A percentile compares a stretch with the other conserved stretches of the same genome.
phyloP scores from a whole-genome alignment of 805 yeast species.

The Yamadazyma sp. region DNA sequence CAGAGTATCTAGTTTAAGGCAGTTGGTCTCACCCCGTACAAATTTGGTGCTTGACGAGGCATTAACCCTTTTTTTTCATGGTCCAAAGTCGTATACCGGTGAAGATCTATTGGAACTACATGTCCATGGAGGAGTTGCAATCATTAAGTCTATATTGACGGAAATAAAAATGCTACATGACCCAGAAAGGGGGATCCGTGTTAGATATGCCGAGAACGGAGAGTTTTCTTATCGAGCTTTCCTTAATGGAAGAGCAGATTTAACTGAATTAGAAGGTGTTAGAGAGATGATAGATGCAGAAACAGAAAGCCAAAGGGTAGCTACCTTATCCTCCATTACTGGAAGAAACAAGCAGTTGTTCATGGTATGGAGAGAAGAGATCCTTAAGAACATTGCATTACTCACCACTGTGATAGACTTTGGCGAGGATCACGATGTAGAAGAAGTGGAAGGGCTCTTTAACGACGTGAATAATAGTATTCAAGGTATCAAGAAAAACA shows the following conservation, averaged over 20 bases:
- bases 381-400: constrained; percentile 68
- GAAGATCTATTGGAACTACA: constrained; percentile 91
- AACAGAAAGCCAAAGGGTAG: constrained; percentile 80
- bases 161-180: constrained; percentile 59
- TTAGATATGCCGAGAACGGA: constrained; percentile 88
- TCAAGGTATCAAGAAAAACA: constrained; percentile 40
- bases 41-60: constrained; percentile 70
- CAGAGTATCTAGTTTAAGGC: constrained; percentile 58
- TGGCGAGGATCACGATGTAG: constrained; percentile 89
- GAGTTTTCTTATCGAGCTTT: constrained; percentile 90
- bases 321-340: constrained; percentile 70
- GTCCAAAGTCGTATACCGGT: constrained; percentile 86
- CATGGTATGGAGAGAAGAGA: constrained; percentile 61
- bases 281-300: constrained; percentile 89
- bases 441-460: constrained; percentile 57
- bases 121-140: constrained; percentile 91
- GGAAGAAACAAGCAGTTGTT: constrained; percentile 64
- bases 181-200: constrained; percentile 34
- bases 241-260: constrained; percentile 76
- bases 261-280: constrained; percentile 89
- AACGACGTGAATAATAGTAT: constrained; percentile 48
- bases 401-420: constrained; percentile 90
- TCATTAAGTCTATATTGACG: constrained; percentile 62
- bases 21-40: constrained; percentile 46
- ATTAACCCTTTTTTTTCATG: constrained; percentile 61